A percentile compares a stretch with the other conserved stretches of the same genome.
Evolutionary conservation across 192 early-diverging fungal species (phyloP).

Genomic region (Glomus cerebriforme): DNA sequence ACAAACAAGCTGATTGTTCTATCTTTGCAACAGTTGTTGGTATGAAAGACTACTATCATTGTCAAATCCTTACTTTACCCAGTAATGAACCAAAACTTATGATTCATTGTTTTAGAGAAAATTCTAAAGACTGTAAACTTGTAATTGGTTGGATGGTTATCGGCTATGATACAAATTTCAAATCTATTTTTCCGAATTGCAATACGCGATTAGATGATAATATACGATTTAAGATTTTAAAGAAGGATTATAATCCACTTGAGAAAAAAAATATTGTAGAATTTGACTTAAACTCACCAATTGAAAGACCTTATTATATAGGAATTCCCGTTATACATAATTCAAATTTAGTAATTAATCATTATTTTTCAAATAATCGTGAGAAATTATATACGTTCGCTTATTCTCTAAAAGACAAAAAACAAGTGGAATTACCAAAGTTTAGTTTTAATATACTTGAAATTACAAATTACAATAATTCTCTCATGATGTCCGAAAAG

Average conservation of each 20-base stretch:
- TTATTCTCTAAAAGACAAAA: background rate
- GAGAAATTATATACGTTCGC: background rate
- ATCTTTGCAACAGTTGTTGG: background rate
- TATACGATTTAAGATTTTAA: background rate
- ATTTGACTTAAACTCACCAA: background rate
- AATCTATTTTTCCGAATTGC: background rate
- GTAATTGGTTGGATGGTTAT: background rate
- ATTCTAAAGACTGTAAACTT: background rate
- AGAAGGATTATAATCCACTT: background rate
- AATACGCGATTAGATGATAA: background rate
- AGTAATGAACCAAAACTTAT: background rate
- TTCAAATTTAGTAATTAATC: background rate
- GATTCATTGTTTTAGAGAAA: background rate
- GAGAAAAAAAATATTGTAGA: too few species aligned
- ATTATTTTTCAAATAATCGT: background rate
- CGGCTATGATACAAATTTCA: background rate
- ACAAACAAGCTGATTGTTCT: background rate
- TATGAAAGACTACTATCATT: background rate
- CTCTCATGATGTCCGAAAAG: too few species aligned
- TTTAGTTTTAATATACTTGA: background rate
- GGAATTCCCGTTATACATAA: background rate
- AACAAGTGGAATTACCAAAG: too few species aligned
- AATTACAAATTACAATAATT: too few species aligned
- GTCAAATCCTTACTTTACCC: background rate
- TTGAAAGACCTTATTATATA: background rate